A percentile compares a stretch with the other conserved stretches of the same genome.
Evolutionary conservation across 2,329 filamentous ascomycete genomes (phyloP).

Genomic region (Colletotrichum paranaense): DNA sequence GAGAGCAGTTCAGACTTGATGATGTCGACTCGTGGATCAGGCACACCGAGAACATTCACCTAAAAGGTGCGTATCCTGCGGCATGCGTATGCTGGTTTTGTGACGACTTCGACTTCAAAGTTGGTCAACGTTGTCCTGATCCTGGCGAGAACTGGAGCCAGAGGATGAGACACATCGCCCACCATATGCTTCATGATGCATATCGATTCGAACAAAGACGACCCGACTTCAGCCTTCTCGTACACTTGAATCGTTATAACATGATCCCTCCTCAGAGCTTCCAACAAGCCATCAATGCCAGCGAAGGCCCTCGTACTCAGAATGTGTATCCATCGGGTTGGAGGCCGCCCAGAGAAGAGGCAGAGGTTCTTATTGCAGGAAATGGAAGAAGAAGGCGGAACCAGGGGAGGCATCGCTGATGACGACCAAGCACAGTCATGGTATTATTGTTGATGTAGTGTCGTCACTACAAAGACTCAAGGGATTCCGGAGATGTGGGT

Average conservation of each 20-base stretch:
- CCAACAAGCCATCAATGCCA: not conserved
- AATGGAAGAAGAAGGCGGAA: not conserved
- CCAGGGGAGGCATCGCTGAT: not conserved
- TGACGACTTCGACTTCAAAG: constrained; percentile 46
- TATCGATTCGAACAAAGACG: constrained; percentile 17
- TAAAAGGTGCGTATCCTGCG: constrained; percentile 46
- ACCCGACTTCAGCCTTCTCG: constrained; percentile 28
- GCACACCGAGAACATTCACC: constrained; percentile 55
- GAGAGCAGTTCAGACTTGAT: constrained; percentile 48
- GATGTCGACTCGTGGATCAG: constrained; percentile 56
- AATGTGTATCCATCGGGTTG: constrained; percentile 1
- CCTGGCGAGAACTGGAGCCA: constrained; percentile 44
- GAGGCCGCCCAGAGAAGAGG: not conserved
- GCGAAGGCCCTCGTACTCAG: constrained; percentile 7
- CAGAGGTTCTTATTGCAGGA: not conserved
- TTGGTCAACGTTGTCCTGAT: constrained; percentile 28
- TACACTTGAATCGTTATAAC: constrained; percentile 11
- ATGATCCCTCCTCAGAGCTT: constrained; percentile 9
- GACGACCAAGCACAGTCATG: not conserved
- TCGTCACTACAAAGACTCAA: not conserved
- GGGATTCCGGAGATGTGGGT: constrained; percentile 13
- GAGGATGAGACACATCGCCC: constrained; percentile 62
- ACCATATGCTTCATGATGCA: constrained; percentile 51
- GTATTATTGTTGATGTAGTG: not conserved
- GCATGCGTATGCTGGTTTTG: constrained; percentile 64